Base-by-base conservation (phyloP, 108 stramenopile genomes). In the Pseudonitzschia delicatissima region DNA sequence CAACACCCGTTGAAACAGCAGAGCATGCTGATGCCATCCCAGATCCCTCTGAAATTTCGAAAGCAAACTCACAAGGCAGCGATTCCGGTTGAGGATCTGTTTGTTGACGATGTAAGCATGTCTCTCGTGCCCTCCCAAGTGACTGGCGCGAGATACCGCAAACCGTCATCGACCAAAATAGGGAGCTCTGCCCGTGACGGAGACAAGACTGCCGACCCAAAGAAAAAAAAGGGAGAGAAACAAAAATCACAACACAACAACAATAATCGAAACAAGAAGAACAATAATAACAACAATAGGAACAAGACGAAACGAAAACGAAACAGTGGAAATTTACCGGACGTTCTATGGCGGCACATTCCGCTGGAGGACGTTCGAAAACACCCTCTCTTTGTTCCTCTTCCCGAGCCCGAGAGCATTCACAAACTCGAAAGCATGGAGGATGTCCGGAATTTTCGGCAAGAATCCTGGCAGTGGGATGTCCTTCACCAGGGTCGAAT, bases 391-490 rank as follows among this genome's bases (percentile, higher is more conserved):
- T 88, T 90, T 39, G 69, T 71, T 45, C 80, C 92, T 1, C 58
- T 93, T 18, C 89, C 92, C 3, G 67, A 67, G 11, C 74, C 87
- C 5, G 80, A 78, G 40, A 55, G 51, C 47, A 76, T 92, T 0
- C 7, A 28, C 0, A 2, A 36, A 11, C 33, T 93, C 1, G 74
- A 78, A 17, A 65, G 69, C 17, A 57, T 85, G 28, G 88, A 90
- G 68, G 87, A 93, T 61, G 88, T 80, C 0, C 80, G 86, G 0
- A 55, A 69, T 3, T 90, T 93, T 79, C 92, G 89, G 12, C 92
- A 93, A 74, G 92, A 89, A 26, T 86, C 85, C 4, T 93, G 92
- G 92, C 92, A 93, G 62, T 93, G 92, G 92, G 87, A 90, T 74
- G 82, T 82, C 44, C 49, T 93, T 39, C 92, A 93, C 77, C 55